These are phyloP conservation scores for Coleophoma eucalyptorum DNA, from an alignment of 2,329 filamentous ascomycete species.

Conservation along the genomic window DNA sequence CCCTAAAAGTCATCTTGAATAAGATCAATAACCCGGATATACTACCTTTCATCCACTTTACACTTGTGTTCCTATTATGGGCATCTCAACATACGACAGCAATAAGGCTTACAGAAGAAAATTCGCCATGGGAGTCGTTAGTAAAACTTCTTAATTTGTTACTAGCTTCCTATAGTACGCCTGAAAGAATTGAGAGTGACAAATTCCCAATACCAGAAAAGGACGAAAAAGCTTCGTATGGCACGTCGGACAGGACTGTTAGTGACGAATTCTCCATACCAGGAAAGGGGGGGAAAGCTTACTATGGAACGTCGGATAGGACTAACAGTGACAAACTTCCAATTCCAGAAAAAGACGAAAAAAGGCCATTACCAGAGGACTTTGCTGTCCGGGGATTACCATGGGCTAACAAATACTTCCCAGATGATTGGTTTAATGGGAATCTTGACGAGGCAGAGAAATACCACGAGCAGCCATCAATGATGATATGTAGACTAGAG, in stretches of 20 bases:
- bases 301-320: no score
- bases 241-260: no score
- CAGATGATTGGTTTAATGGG: conserved; percentile 19
- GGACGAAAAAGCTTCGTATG: no score
- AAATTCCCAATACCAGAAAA: no score
- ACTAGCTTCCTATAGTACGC: conserved; percentile 6
- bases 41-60: conserved; percentile 23
- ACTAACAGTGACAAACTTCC: conserved; percentile 17
- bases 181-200: no score
- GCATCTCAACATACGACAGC: conserved; percentile 15
- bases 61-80: conserved; percentile 20
- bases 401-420: conserved; percentile 21
- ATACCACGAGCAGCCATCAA: conserved; percentile 14
- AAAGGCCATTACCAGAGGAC: conserved; percentile 24
- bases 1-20: conserved; percentile 17
- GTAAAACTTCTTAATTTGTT: conserved; percentile 19
- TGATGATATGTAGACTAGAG: conserved; percentile 15
- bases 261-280: no score
- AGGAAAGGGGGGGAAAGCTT: no score
- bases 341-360: conserved; percentile 17
- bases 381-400: conserved; percentile 22
- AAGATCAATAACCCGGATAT: conserved; percentile 23
- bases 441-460: conserved; percentile 23
- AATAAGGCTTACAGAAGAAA: conserved; percentile 10
- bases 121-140: conserved; percentile 21